Base-by-base conservation (phyloP, 305 asterid genomes). In the Petunia hybrid region DNA sequence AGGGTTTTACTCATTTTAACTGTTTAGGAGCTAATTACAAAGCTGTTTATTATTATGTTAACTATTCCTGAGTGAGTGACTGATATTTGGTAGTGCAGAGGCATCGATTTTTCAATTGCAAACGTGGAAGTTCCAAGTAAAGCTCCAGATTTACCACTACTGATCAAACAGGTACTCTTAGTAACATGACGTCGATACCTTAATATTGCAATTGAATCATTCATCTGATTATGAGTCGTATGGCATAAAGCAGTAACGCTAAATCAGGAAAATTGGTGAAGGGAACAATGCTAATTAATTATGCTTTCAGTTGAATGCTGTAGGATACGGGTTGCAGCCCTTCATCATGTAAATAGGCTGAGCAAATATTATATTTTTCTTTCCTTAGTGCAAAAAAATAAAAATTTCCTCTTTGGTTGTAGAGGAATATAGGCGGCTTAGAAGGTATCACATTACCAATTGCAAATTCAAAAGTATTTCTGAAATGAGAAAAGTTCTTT, bases 101-200 rank as follows among this genome's bases (percentile, higher is more conserved):
- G 97, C 74, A 87, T 95, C 82, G 99, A 95, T 86, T 90, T 85
- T 89, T 86, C 94, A 61, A 81, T 92, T 83, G 88, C 95, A 55
- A 94, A 89, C 87, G 82, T 85, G 7, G 92, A 89, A 84, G 86
- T 90, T 66, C 91, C 97, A 1, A 39, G 40, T 82, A 87, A 89
- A 87, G 91, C 89, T 68, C 83, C 8, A 12, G 96, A 92, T 60
- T 86, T 95, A 83, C 97, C 99, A 85, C 67, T 83, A 13, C 78
- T 92, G 61, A 31, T 91, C 81, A 95, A 91, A 86, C 86, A 87
- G 98, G 99, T 95, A 14, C 31, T 39, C 35, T 51, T 59, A 22
- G 12, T 43, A 31, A 39, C 65, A 43, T 66, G 16, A 35, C 8
- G 83, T 83, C 73, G 48, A 41, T 85, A 69, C 41, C 83, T 59